These are phyloP conservation scores for Selenicereus undatus DNA, from an alignment of 148 eudicot species.

Conservation along the genomic window DNA sequence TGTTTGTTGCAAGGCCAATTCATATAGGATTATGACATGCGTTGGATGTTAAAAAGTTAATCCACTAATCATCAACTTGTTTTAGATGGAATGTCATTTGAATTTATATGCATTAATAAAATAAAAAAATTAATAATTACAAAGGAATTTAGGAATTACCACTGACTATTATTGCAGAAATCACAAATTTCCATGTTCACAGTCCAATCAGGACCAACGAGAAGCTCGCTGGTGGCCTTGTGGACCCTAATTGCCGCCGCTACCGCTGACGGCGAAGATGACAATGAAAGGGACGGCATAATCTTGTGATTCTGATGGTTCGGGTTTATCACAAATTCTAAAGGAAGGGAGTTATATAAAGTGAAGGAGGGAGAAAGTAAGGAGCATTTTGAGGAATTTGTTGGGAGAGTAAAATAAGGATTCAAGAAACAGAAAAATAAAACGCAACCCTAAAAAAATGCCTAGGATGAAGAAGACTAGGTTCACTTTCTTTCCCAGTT, in stretches of 20 bases:
- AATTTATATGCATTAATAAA: too few species aligned
- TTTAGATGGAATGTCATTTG: too few species aligned
- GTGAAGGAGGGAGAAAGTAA: neutral
- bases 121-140: neutral
- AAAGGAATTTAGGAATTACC: conserved; percentile 34
- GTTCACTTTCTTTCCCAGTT: neutral
- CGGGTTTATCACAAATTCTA: neutral
- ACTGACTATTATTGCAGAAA: conserved; percentile 56
- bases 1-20: too few species aligned
- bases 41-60: too few species aligned
- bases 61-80: too few species aligned
- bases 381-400: neutral
- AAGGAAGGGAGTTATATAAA: neutral
- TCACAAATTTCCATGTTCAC: conserved; percentile 89
- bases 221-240: conserved; percentile 92
- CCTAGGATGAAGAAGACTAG: neutral
- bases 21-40: too few species aligned
- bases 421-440: neutral
- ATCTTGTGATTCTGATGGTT: conserved; percentile 4
- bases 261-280: conserved; percentile 40
- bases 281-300: conserved; percentile 39
- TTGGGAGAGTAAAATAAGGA: neutral
- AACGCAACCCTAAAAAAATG: neutral
- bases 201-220: conserved; percentile 89
- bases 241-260: conserved; percentile 63